Evolutionary conservation across 1,284 basidiomycete species (phyloP), one percentile per base, ranked within the genome.

Genomic region (Sutorius eximius): DNA sequence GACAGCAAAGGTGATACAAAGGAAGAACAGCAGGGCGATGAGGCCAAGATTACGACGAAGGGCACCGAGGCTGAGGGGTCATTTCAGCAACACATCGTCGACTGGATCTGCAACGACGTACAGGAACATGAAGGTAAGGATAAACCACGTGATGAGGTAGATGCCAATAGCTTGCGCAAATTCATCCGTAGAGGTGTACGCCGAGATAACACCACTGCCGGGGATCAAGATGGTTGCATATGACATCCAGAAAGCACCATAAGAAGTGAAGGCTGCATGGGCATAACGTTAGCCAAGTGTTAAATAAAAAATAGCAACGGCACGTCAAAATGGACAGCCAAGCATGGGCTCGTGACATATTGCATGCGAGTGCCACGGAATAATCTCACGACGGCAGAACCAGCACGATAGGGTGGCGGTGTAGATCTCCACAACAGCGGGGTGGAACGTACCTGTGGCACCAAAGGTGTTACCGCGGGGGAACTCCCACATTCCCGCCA

Each of bases 181-280:
- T 68, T 87, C 80, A 1, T 62, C 62, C 2, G 62, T 53, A 5
- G 67, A 63, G 0, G 51, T 53, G 62, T 83, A 90, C 1, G 86
- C 80, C 0, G 71, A 68, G 12, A 71, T 42, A 53, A 95, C 79
- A 8, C 83, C 85, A 5, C 78, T 81, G 36, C 77, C 76, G 20
- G 89, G 90, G 57, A 87, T 79, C 64, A 85, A 72, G 58, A 89
- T 81, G 0, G 81, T 76, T 9, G 81, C 87, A 53, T 83, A 92
- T 4, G 88, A 90, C 72, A 92, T 73, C 91, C 91, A 93, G 77
- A 93, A 94, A 2, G 83, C 85, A 53, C 91, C 92, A 63, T 90
- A 95, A 2, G 85, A 86, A 0, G 86, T 77, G 77, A 94, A 93
- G 0, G 91, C 94, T 79, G 32, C 22, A 5, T 11, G 3, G 44